Evolutionary conservation across 306 rosid genomes (phyloP).

Genomic region (Medicago arabica): DNA sequence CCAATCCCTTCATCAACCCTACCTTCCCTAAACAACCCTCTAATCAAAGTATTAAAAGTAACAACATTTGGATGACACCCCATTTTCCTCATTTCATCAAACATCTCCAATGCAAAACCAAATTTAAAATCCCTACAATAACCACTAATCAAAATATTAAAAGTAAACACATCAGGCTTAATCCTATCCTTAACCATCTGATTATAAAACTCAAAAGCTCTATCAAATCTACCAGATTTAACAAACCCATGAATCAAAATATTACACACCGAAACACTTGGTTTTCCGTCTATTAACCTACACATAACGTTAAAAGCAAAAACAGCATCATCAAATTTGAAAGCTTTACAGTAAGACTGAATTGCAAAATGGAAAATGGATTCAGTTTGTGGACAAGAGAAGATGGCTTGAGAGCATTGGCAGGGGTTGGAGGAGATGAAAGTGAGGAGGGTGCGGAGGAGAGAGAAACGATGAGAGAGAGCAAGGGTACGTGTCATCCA

Average conservation of each 20-base stretch:
- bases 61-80: constrained; percentile 91
- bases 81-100: constrained; percentile 71
- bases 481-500: constrained; percentile 86
- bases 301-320: constrained; percentile 63
- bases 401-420: constrained; percentile 77
- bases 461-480: constrained; percentile 57
- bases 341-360: constrained; percentile 61
- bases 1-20: constrained; percentile 71
- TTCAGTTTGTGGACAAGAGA: constrained; percentile 74
- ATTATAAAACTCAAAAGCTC: constrained; percentile 63
- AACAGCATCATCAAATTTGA: constrained; percentile 62
- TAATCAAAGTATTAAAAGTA: constrained; percentile 85
- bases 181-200: constrained; percentile 59
- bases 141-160: constrained; percentile 82
- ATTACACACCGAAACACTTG: constrained; percentile 61
- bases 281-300: constrained; percentile 74
- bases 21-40: constrained; percentile 75
- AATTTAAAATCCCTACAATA: constrained; percentile 70
- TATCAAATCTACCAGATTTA: constrained; percentile 54
- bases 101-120: constrained; percentile 66
- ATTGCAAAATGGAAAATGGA: constrained; percentile 65
- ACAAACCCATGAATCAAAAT: constrained; percentile 80
- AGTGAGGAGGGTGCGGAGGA: constrained; percentile 62
- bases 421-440: constrained; percentile 70
- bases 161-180: constrained; percentile 76